Evolutionary conservation across 768 basidiomycete species (phyloP).

Genomic region (Suillus paluster): DNA sequence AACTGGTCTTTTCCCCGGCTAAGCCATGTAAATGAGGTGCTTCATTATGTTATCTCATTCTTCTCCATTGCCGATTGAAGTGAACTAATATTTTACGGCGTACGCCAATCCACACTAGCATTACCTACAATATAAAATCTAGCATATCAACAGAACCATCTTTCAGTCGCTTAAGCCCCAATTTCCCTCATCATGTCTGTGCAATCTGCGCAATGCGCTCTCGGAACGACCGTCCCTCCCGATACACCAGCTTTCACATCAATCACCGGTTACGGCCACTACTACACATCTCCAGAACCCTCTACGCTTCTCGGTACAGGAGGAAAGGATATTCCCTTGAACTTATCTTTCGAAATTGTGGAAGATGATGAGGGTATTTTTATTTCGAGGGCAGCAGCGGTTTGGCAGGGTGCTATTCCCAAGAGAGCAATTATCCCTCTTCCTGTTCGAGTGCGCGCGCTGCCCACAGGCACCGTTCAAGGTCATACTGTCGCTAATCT

Average conservation of each 20-base stretch:
- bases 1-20: not conserved
- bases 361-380: conserved; percentile 9
- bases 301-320: not conserved
- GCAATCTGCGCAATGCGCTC: not conserved
- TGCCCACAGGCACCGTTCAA: not conserved
- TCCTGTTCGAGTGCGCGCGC: conserved; percentile 1
- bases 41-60: conserved; percentile 6
- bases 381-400: conserved; percentile 4
- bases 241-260: not conserved
- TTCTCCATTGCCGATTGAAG: not conserved
- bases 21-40: conserved; percentile 4
- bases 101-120: not conserved
- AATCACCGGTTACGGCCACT: not conserved
- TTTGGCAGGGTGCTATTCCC: conserved; percentile 2
- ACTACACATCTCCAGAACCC: conserved; percentile 3
- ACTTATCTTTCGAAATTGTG: conserved; percentile 2
- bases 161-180: not conserved
- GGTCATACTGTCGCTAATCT: too few relatives aligned
- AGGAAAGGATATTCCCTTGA: not conserved
- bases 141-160: not conserved
- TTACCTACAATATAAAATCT: not conserved
- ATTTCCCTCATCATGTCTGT: not conserved
- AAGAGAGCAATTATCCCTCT: conserved; percentile 6
- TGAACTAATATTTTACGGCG: not conserved
- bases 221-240: not conserved